Conservation (phyloP, 129 eudicot genomes). For the Saposhnikovia divaricata region DNA sequence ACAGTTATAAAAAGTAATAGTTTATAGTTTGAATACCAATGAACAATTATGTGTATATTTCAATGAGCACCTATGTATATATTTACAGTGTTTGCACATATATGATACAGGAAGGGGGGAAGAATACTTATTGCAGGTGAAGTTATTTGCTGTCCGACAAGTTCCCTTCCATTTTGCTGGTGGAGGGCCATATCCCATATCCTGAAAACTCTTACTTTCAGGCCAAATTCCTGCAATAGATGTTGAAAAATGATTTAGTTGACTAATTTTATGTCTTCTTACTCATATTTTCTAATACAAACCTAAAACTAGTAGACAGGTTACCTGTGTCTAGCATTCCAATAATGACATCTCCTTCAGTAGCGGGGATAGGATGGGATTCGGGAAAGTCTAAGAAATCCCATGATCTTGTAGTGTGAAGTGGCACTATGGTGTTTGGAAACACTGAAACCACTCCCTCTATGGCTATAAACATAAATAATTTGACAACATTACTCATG, state of each 20-base stretch:
- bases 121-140: conserved; percentile 2
- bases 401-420: conserved; percentile 19
- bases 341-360: conserved; percentile 11
- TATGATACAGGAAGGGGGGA: neutral
- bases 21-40: neutral
- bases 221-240: conserved; percentile 27
- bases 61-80: neutral
- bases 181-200: conserved; percentile 15
- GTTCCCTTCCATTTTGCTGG: conserved; percentile 25
- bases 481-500: neutral
- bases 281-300: neutral
- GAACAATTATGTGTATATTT: neutral
- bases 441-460: conserved; percentile 13
- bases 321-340: conserved; percentile 17
- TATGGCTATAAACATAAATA: conserved; percentile 3
- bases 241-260: neutral
- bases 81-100: neutral
- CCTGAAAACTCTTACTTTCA: conserved; percentile 23
- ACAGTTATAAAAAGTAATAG: neutral
- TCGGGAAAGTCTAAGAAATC: conserved; percentile 13
- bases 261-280: neutral
- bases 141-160: conserved; percentile 11
- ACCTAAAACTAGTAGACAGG: neutral
- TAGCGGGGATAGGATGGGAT: neutral
- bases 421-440: conserved; percentile 7